phyloP scores from a whole-genome alignment of 805 yeast species.

The Teunomyces cretensis region DNA sequence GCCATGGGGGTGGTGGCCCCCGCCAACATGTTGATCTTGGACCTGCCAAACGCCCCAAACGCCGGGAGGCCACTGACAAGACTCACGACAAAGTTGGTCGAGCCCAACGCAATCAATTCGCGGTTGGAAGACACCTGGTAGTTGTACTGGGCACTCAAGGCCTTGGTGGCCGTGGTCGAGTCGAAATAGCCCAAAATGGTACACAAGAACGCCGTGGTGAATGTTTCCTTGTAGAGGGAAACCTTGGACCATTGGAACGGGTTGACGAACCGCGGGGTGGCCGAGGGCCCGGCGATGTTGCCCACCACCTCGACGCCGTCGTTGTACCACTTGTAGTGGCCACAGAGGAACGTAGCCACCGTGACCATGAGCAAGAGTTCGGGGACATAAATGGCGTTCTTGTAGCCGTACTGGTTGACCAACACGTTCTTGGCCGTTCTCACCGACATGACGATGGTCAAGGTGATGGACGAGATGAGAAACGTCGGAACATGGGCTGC shows the following conservation, averaged over 20 bases:
- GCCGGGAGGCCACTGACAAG: slow-evolving; percentile 34
- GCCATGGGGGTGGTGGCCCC: slow-evolving; percentile 54
- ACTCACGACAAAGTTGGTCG: slow-evolving; percentile 26
- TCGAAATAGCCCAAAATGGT: slow-evolving; percentile 35
- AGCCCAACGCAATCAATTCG: slow-evolving; percentile 34
- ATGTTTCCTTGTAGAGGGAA: slow-evolving; percentile 22
- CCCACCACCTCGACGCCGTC: slow-evolving; percentile 33
- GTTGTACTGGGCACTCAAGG: slow-evolving; percentile 31
- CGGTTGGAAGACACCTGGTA: slow-evolving; percentile 32
- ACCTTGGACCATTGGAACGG: slow-evolving; percentile 22
- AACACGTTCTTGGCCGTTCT: slow-evolving; percentile 18
- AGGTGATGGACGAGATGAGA: slow-evolving; percentile 19
- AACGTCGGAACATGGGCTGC: slow-evolving; percentile 16
- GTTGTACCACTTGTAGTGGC: slow-evolving; percentile 21
- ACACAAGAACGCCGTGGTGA: slow-evolving; percentile 31
- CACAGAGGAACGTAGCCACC: slow-evolving; percentile 26
- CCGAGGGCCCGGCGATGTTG: slow-evolving; percentile 14
- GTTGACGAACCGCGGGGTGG: slow-evolving; percentile 13
- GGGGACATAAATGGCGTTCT: slow-evolving; percentile 27
- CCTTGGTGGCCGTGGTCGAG: slow-evolving; percentile 35
- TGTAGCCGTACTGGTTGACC: slow-evolving; percentile 15
- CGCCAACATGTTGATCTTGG: slow-evolving; percentile 29
- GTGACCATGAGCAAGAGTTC: slow-evolving; percentile 33
- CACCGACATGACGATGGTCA: slow-evolving; percentile 19
- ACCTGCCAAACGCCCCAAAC: slow-evolving; percentile 37